Conservation (phyloP, 2,329 filamentous ascomycete species). For the Sclerotinia sclerotiorum region DNA sequence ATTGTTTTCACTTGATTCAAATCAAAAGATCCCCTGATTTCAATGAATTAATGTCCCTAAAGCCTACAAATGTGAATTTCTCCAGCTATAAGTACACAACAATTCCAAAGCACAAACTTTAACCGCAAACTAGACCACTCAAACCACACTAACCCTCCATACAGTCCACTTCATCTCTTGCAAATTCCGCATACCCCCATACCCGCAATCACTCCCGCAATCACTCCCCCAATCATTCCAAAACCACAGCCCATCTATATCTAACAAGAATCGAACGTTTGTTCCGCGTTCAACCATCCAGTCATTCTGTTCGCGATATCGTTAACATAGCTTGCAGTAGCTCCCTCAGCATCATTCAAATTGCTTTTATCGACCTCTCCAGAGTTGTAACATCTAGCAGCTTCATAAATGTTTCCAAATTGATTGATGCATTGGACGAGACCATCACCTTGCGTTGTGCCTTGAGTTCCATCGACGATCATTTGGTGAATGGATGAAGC, state of each 20-base stretch:
- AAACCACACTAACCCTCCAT: not conserved
- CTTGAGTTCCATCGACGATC: conserved; percentile 39
- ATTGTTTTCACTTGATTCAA: not conserved
- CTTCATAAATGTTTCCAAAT: conserved; percentile 38
- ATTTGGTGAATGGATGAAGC: conserved; percentile 36
- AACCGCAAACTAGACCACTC: too few species aligned
- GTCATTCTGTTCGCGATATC: conserved; percentile 38
- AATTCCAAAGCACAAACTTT: too few species aligned
- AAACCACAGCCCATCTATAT: not conserved
- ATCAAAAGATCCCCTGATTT: not conserved
- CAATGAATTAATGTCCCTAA: not conserved
- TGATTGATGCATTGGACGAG: conserved; percentile 35
- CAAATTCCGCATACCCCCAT: too few species aligned
- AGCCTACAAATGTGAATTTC: not conserved
- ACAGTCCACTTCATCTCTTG: not conserved
- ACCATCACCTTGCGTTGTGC: conserved; percentile 34
- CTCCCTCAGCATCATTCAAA: conserved; percentile 34
- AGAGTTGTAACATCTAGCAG: conserved; percentile 39
- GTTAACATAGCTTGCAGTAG: conserved; percentile 37
- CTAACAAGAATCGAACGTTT: conserved; percentile 11
- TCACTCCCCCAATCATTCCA: too few species aligned
- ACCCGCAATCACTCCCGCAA: too few species aligned
- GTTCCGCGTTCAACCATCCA: conserved; percentile 20
- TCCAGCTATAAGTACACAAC: not conserved
- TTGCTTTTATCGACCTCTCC: conserved; percentile 34